phyloP scores from a whole-genome alignment of 2,329 filamentous ascomycete species.

The Tolypocladium cylindrosporum region DNA sequence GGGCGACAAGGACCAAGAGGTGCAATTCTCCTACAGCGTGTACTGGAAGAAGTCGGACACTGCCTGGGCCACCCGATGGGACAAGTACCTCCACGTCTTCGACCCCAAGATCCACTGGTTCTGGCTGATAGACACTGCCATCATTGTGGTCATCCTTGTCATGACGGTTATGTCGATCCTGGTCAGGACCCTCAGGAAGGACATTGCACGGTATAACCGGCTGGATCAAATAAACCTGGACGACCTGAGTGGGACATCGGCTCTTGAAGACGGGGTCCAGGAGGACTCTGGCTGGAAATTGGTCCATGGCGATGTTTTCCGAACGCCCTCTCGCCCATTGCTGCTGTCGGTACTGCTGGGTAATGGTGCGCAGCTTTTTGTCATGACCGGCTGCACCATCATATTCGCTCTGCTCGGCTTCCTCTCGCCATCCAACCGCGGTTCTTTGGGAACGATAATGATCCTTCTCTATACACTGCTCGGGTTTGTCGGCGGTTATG shows the following conservation, averaged over 20 bases:
- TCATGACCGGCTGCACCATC: conserved; percentile 94
- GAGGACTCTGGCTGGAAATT: conserved; percentile 99
- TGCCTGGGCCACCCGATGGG: conserved; percentile 94
- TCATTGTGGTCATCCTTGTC: conserved; percentile 87
- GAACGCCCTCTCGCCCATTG: conserved; percentile 71
- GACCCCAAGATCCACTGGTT: conserved; percentile 99
- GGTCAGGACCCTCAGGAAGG: conserved; percentile 78
- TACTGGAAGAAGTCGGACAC: conserved; percentile 78
- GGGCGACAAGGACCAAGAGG: conserved; percentile 42
- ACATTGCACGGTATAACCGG: conserved; percentile 93
- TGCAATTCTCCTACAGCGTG: conserved; percentile 87
- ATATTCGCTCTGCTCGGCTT: conserved; percentile 89
- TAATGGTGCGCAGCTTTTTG: conserved; percentile 91
- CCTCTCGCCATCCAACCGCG: conserved; percentile 89
- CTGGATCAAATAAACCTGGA: conserved; percentile 86
- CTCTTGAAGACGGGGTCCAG: conserved; percentile 82
- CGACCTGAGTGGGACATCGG: conserved; percentile 71
- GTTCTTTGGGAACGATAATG: conserved; percentile 86
- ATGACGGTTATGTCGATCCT: conserved; percentile 91
- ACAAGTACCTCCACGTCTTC: conserved; percentile 96
- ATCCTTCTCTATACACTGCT: conserved; percentile 89
- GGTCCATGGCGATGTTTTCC: conserved; percentile 95
- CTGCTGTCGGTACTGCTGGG: conserved; percentile 81
- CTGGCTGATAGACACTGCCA: conserved; percentile 88
- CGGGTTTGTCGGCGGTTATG: conserved; percentile 85